Conservation (phyloP, 2,329 filamentous ascomycete species). For the Pyrenochaeta sp. region DNA sequence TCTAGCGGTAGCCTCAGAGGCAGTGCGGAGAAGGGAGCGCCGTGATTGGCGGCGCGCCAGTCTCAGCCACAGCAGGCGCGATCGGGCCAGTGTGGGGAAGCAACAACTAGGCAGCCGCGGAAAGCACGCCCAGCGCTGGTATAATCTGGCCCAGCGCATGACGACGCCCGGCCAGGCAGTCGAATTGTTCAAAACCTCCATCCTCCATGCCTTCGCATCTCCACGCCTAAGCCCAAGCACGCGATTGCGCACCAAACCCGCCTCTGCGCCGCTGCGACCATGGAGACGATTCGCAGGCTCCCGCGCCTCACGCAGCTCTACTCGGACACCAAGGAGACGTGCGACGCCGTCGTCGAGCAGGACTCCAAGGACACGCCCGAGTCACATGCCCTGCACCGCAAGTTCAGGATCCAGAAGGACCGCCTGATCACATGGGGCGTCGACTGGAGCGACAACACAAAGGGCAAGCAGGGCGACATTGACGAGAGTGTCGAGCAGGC, state of each 20-base stretch:
- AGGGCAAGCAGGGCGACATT: slow-evolving; percentile 69
- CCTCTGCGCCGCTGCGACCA: slow-evolving; percentile 20
- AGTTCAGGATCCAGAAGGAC: slow-evolving; percentile 81
- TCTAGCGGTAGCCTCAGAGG: background rate
- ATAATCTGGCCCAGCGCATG: slow-evolving; percentile 26
- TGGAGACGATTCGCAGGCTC: slow-evolving; percentile 47
- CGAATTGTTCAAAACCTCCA: slow-evolving; percentile 22
- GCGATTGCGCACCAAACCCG: slow-evolving; percentile 16
- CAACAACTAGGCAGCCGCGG: slow-evolving; percentile 39
- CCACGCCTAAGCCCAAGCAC: slow-evolving; percentile 18
- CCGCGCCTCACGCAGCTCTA: slow-evolving; percentile 67
- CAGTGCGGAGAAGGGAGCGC: slow-evolving; percentile 7
- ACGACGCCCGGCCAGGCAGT: slow-evolving; percentile 41
- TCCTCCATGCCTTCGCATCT: slow-evolving; percentile 25
- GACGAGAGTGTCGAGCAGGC: slow-evolving; percentile 72
- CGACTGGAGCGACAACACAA: slow-evolving; percentile 76
- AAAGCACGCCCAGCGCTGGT: slow-evolving; percentile 35
- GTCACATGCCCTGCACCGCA: slow-evolving; percentile 74
- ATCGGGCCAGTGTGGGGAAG: slow-evolving; percentile 16
- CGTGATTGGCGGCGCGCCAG: slow-evolving; percentile 12
- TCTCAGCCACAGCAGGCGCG: slow-evolving; percentile 9
- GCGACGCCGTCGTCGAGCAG: slow-evolving; percentile 71
- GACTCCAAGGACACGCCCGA: slow-evolving; percentile 69
- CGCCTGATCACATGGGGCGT: slow-evolving; percentile 80
- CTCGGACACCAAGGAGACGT: slow-evolving; percentile 80